These are phyloP conservation scores for Fusarium lyarnte DNA, from an alignment of 2,329 filamentous ascomycete species.

Conservation along the genomic window DNA sequence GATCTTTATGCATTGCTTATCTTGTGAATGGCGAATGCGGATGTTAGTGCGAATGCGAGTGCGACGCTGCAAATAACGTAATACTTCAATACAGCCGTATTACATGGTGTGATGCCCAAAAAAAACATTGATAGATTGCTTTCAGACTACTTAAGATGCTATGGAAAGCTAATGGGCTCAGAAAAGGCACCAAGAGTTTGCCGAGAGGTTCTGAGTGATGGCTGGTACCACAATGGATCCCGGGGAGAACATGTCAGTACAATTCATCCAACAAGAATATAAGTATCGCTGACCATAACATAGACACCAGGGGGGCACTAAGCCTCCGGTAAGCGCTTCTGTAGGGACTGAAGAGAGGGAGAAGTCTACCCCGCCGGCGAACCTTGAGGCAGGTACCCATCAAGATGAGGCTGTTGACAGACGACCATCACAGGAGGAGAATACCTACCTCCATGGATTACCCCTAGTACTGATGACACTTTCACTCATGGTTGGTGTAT, in stretches of 20 bases:
- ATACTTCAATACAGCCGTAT: not conserved
- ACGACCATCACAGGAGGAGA: not conserved
- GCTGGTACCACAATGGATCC: too few relatives aligned
- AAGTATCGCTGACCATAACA: accelerated
- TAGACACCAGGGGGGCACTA: not conserved
- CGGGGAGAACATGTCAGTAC: not conserved
- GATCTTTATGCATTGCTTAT: not conserved
- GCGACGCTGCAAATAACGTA: not conserved
- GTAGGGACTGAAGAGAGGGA: accelerated
- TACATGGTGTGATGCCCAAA: not conserved
- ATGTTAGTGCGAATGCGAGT: not conserved
- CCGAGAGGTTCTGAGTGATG: not conserved
- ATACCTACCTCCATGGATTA: slow-evolving; percentile 25
- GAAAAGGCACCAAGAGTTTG: accelerated
- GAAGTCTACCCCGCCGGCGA: not conserved
- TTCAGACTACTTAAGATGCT: not conserved
- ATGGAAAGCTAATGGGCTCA: accelerated
- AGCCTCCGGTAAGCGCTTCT: accelerated
- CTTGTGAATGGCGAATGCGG: not conserved
- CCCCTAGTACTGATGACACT: slow-evolving; percentile 23
- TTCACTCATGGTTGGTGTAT: slow-evolving; percentile 32
- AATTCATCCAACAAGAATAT: accelerated
- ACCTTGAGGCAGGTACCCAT: not conserved
- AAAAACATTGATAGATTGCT: not conserved
- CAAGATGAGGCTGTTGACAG: not conserved